A percentile compares a stretch with the other conserved stretches of the same genome.
These are phyloP conservation scores for Ottelia alismoides DNA, from an alignment of 106 monocot genomes.

Conservation along the genomic window DNA sequence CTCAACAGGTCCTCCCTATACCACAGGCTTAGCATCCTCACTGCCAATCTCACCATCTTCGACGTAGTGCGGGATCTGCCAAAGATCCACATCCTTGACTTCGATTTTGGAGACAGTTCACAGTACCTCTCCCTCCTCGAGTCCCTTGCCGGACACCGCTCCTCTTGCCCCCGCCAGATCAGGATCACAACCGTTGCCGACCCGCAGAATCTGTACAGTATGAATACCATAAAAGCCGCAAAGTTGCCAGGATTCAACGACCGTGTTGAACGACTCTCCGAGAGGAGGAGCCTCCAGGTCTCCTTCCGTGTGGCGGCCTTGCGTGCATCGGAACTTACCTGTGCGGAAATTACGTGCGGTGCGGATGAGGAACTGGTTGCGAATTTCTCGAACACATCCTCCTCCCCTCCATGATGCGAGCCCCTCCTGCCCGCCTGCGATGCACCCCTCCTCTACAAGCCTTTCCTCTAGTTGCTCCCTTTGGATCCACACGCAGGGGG, in stretches of 20 bases:
- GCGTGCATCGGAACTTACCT: conserved; percentile 28
- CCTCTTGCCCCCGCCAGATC: neutral
- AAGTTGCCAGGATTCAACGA: conserved; percentile 18
- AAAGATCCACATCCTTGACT: conserved; percentile 38
- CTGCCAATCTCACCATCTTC: conserved; percentile 58
- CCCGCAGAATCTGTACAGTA: no score
- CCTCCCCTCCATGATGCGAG: conserved; percentile 57
- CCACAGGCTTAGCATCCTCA: no score
- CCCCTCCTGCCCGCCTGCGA: no score
- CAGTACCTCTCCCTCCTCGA: no score
- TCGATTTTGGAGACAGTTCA: no score
- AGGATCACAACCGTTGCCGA: no score
- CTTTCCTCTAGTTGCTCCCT: no score
- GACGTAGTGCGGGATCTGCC: conserved; percentile 18
- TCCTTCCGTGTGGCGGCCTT: no score
- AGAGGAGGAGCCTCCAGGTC: conserved; percentile 23
- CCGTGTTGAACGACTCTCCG: conserved; percentile 20
- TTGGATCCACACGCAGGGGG: no score
- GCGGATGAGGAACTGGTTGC: conserved; percentile 54
- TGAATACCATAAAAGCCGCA: neutral
- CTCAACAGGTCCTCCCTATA: no score
- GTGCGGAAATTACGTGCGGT: conserved; percentile 31
- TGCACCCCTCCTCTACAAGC: no score
- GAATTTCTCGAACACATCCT: conserved; percentile 50
- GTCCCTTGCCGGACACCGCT: neutral